phyloP scores from a whole-genome alignment of 2,329 filamentous ascomycete species.

The Alternaria tenuissima region DNA sequence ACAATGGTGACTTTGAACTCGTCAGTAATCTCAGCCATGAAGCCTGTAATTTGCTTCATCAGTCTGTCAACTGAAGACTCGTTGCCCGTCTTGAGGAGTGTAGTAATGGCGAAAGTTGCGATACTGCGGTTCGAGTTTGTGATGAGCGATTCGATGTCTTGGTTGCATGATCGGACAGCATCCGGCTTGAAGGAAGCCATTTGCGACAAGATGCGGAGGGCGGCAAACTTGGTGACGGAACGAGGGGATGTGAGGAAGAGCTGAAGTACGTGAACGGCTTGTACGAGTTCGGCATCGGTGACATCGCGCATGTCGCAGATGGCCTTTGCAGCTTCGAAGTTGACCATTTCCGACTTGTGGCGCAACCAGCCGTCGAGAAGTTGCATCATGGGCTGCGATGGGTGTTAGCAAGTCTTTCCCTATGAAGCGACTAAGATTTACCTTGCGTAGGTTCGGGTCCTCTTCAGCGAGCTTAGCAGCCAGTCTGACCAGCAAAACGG shows the following conservation, averaged over 20 bases:
- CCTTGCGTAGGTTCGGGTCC: slow-evolving; percentile 81
- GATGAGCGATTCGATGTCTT: slow-evolving; percentile 95
- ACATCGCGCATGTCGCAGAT: slow-evolving; percentile 96
- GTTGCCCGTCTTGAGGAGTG: slow-evolving; percentile 96
- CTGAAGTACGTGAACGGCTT: slow-evolving; percentile 94
- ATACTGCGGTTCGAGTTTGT: slow-evolving; percentile 97
- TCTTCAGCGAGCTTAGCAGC: slow-evolving; percentile 95
- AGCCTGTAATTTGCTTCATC: slow-evolving; percentile 98
- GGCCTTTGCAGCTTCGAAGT: slow-evolving; percentile 98
- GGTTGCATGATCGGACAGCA: slow-evolving; percentile 92
- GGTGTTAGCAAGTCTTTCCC: slow-evolving; percentile 16
- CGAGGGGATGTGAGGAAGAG: slow-evolving; percentile 95
- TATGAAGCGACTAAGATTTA: slow-evolving; percentile 3
- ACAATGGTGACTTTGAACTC: slow-evolving; percentile 99
- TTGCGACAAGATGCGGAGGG: slow-evolving; percentile 93
- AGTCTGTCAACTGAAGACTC: slow-evolving; percentile 95
- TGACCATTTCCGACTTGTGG: slow-evolving; percentile 93
- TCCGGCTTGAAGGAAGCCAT: slow-evolving; percentile 97
- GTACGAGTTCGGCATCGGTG: slow-evolving; percentile 86
- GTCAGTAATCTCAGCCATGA: slow-evolving; percentile 99
- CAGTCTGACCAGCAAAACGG: slow-evolving; percentile 89
- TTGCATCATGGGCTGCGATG: slow-evolving; percentile 82
- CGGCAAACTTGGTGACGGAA: slow-evolving; percentile 96
- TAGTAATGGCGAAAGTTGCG: slow-evolving; percentile 97
- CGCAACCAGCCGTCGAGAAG: slow-evolving; percentile 95